Percentiles rank a stretch among this genome's conserved stretches.
Conservation (phyloP, 1,284 basidiomycete genomes). For the Cryptococcus depauperatus region DNA sequence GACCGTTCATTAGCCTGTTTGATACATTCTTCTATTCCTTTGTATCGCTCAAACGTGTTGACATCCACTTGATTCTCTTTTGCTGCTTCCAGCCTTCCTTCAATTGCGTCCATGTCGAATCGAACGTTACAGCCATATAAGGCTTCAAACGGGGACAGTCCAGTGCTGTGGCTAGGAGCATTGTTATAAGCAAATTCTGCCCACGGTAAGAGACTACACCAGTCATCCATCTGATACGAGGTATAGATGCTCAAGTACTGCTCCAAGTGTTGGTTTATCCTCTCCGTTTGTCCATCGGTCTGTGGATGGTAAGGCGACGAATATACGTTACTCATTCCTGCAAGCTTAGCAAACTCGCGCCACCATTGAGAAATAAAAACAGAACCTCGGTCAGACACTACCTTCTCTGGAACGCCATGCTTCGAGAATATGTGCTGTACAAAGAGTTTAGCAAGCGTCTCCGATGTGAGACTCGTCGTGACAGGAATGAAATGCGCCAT, state of each 20-base stretch:
- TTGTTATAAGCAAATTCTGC: constrained; percentile 49
- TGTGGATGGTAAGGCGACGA: constrained; percentile 44
- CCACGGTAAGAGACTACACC: constrained; percentile 46
- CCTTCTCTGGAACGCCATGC: constrained; percentile 18
- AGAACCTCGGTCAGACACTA: constrained; percentile 35
- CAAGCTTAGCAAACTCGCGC: background rate
- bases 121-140: too few species aligned
- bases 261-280: constrained; percentile 47
- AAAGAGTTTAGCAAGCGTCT: constrained; percentile 7
- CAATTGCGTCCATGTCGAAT: too few species aligned
- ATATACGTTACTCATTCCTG: background rate
- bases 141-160: too few species aligned
- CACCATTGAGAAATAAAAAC: constrained; percentile 11
- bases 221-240: too few species aligned
- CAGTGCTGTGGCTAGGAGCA: too few species aligned
- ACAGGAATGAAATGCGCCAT: constrained; percentile 44
- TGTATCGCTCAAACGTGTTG: too few species aligned
- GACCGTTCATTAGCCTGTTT: too few species aligned
- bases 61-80: too few species aligned
- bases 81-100: too few species aligned
- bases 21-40: too few species aligned
- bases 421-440: constrained; percentile 9
- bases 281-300: constrained; percentile 47
- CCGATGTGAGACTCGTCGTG: constrained; percentile 13
- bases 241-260: constrained; percentile 36